Base-by-base conservation (phyloP, 768 basidiomycete species). In the Russula brevipes region DNA sequence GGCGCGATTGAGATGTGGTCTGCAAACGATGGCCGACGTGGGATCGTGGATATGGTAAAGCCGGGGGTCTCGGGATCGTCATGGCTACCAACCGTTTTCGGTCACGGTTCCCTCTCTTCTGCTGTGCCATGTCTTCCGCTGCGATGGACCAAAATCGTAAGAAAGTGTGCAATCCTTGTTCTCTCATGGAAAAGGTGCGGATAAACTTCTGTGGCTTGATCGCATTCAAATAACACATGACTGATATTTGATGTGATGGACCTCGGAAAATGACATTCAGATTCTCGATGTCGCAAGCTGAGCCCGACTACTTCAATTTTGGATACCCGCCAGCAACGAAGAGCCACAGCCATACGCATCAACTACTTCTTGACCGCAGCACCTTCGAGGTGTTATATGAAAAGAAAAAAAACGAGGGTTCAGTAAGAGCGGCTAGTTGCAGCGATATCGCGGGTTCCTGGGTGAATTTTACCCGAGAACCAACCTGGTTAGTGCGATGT, bases 141-240 rank as follows among this genome's bases (percentile, higher is more conserved):
- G 7, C 8, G 46, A 10, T 47, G 46, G 46, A 41, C 30, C 41
- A 31, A 44, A 1, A 55, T 5, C 41, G 54, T 33, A 30, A 11
- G 38, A 30, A 24, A 12, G 36, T 16, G 33, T 51, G 39, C 49
- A 19, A 33, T 31, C 31, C 31, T 33, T 30, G 9, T 3, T 24
- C 17, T 30, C 39, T 35, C 44, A 61, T 61, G 60, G 60, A 61
- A 58, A 59, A 61, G 30, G 36, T 46, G 57, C 31, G 30, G 49
- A 41, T 57, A 63, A 54, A 19, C 30, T 54, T 24, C 10, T 41
- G 62, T 63, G 57, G 62, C 57, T 59, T 63, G 62, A 63, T 54
- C 36, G 6, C 38, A 33, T 54, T 36, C 41, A n/a, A 44, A 30
- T 42, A 36, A n/a, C 10, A 31, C 16, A 36, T 47, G 30, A 42